Percentiles rank a stretch among this genome's conserved stretches.
Conservation (phyloP, 805 yeast genomes). For the Myxozyma mucilagina region DNA sequence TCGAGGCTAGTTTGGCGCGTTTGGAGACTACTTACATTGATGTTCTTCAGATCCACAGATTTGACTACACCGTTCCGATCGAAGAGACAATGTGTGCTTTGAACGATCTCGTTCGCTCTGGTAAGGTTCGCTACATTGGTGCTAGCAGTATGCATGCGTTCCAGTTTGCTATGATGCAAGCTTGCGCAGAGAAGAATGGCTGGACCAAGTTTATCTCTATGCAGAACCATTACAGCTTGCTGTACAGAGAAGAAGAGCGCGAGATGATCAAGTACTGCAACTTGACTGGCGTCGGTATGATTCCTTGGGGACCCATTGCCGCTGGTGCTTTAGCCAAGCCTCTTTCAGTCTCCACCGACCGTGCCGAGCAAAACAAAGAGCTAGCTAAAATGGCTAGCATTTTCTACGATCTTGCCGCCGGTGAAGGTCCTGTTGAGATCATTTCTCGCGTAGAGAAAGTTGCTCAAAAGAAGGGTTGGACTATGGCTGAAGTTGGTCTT, state of each 20-base stretch:
- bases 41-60: constrained; percentile 60
- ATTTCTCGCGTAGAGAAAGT: constrained; percentile 51
- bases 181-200: constrained; percentile 57
- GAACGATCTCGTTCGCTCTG: constrained; percentile 51
- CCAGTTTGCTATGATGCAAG: constrained; percentile 47
- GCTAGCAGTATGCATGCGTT: constrained; percentile 61
- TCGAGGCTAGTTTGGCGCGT: not conserved
- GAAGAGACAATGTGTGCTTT: constrained; percentile 58
- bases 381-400: not conserved
- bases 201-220: constrained; percentile 61
- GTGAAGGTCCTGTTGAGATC: constrained; percentile 34
- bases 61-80: constrained; percentile 49
- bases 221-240: constrained; percentile 58
- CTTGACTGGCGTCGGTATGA: constrained; percentile 52
- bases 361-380: not conserved
- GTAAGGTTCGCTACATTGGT: constrained; percentile 60
- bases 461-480: constrained; percentile 48
- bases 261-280: constrained; percentile 59
- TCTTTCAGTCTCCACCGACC: not conserved
- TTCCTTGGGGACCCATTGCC: constrained; percentile 63
- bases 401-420: not conserved
- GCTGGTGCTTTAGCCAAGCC: constrained; percentile 47
- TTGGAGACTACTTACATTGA: constrained; percentile 45
- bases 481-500: constrained; percentile 56
- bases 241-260: constrained; percentile 62